These are phyloP conservation scores for Monascus purpureus DNA, from an alignment of 495 filamentous ascomycete genomes.

Conservation along the genomic window DNA sequence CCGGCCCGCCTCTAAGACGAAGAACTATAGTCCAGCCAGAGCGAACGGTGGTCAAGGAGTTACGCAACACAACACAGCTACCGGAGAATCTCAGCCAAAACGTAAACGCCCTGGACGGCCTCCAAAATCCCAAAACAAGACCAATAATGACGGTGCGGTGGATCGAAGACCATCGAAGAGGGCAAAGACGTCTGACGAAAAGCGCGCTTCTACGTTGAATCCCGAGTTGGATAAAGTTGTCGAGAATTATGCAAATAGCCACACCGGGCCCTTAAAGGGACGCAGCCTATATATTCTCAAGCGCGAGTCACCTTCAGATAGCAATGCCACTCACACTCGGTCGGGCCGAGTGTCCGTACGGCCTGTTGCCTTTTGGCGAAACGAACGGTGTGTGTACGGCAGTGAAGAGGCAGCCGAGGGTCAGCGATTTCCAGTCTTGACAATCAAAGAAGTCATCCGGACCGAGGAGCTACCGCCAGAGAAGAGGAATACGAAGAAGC, in stretches of 20 bases:
- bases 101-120: slow-evolving; percentile 21
- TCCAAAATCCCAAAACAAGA: slow-evolving; percentile 12
- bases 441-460: slow-evolving; percentile 62
- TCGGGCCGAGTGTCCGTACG: slow-evolving; percentile 47
- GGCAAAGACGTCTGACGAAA: slow-evolving; percentile 12
- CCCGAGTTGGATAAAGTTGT: slow-evolving; percentile 28
- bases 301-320: slow-evolving; percentile 45
- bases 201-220: slow-evolving; percentile 6
- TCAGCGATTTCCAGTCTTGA: slow-evolving; percentile 42
- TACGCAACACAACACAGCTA: slow-evolving; percentile 5
- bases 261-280: slow-evolving; percentile 31
- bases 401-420: slow-evolving; percentile 39
- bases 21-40: slow-evolving; percentile 4
- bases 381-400: slow-evolving; percentile 61
- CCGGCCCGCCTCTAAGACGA: background rate
- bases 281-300: slow-evolving; percentile 59
- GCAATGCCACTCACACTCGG: slow-evolving; percentile 34
- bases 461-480: slow-evolving; percentile 45
- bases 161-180: slow-evolving; percentile 24
- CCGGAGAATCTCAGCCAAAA: slow-evolving; percentile 7
- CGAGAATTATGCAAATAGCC: slow-evolving; percentile 28
- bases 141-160: slow-evolving; percentile 7
- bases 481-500: slow-evolving; percentile 18
- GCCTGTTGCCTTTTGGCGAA: slow-evolving; percentile 78
- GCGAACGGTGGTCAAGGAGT: slow-evolving; percentile 6